These are phyloP conservation scores for Boletus rubescentipes DNA, from an alignment of 768 basidiomycete genomes.

Conservation along the genomic window DNA sequence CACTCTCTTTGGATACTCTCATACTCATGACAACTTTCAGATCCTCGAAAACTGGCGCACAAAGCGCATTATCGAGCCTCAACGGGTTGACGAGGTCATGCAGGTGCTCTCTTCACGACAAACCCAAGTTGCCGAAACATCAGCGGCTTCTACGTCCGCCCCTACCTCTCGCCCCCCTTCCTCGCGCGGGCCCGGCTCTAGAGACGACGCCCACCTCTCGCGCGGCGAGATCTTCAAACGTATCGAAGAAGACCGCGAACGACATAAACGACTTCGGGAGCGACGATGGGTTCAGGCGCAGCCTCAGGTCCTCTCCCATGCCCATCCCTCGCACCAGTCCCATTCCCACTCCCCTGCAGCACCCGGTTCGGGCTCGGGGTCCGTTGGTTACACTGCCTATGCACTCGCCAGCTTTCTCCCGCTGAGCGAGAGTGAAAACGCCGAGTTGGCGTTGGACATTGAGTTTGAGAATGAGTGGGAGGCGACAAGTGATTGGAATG, in stretches of 20 bases:
- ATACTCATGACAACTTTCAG: conserved; percentile 24
- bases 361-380: background rate
- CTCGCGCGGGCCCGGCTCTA: background rate
- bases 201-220: conserved; percentile 38
- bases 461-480: conserved; percentile 93
- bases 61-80: conserved; percentile 80
- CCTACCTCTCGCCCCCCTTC: conserved; percentile 13
- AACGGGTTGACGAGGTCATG: conserved; percentile 71
- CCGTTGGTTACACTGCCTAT: conserved; percentile 8
- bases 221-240: conserved; percentile 76
- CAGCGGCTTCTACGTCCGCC: conserved; percentile 20
- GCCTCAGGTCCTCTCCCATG: background rate
- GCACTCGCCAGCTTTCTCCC: conserved; percentile 26
- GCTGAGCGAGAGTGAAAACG: conserved; percentile 43
- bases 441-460: conserved; percentile 66
- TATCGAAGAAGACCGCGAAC: conserved; percentile 89
- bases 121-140: conserved; percentile 18
- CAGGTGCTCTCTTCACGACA: conserved; percentile 49
- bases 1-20: too few relatives aligned
- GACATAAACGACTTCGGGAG: conserved; percentile 56
- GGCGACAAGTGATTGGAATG: conserved; percentile 87
- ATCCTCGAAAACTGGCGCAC: conserved; percentile 90
- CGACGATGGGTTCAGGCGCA: conserved; percentile 6
- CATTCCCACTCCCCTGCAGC: background rate
- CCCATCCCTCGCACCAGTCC: background rate